Base-by-base conservation (phyloP, 805 yeast genomes). In the Suhomyces prunicola region DNA sequence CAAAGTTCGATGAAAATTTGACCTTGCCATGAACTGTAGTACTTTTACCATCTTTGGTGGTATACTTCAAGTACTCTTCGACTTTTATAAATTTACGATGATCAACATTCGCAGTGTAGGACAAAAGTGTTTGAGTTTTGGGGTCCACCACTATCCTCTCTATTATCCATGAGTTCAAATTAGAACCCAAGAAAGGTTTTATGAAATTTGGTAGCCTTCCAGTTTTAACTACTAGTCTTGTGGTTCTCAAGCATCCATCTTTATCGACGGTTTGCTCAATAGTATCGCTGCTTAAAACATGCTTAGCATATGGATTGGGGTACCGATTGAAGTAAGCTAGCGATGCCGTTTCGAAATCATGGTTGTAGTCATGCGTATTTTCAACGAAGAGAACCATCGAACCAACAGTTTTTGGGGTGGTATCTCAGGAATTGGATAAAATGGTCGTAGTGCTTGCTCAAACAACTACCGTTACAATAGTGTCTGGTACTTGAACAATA, bases 161-260 rank as follows among this genome's bases (percentile, higher is more conserved):
- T 45, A 92, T 79, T 42, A 92, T 83, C 93, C 94, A 89, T 10
- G 90, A 77, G 51, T 87, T 85, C 31, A 87, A 77, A 24, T 83
- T 82, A 46, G 78, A 75, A 2, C 93, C 92, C 54, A 91, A 67
- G 51, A 90, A 81, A 3, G 93, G 93, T 59, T 79, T 81, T 26
- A 88, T 83, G 83, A 94, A 90, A 36, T 74, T 68, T 5, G 97
- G 97, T 39, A 92, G 73, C 58, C 90, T 78, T 1, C 97, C 97
- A 4, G 81, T 74, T 66, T 92, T 93, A 59, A 81, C 81, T 44
- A 92, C 83, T 41, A 92, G 73, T 58, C 93, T 79, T 4, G 93
- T 87, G 39, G 88, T 84, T 58, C 82, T 80, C 46, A 92, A 77
- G 48, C 83, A 76, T 23, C 96, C 96, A 9, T 82, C 73, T 1